phyloP scores from a whole-genome alignment of 176 grass and related monocot genomes.

The Zea luxurians region DNA sequence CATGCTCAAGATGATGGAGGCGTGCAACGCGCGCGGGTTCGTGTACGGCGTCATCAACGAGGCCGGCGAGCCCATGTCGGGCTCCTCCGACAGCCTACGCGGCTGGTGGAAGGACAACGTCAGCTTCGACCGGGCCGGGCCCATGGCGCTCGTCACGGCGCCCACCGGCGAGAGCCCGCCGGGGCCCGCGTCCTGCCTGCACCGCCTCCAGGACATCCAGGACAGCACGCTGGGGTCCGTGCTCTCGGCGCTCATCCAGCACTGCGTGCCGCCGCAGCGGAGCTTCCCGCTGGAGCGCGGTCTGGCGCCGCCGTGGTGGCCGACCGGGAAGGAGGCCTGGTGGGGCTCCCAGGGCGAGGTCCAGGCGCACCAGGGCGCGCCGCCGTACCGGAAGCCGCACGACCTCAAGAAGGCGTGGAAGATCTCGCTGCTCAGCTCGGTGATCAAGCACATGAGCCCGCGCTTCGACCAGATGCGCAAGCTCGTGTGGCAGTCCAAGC shows the following conservation, averaged over 20 bases:
- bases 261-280: conserved; percentile 69
- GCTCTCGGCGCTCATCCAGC: conserved; percentile 70
- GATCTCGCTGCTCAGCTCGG: conserved; percentile 57
- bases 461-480: conserved; percentile 57
- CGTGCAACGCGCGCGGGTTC: conserved; percentile 76
- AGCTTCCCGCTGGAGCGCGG: conserved; percentile 64
- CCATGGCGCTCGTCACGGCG: conserved; percentile 30
- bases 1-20: conserved; percentile 84
- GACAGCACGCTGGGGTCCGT: conserved; percentile 68
- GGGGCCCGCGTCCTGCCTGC: conserved; percentile 17
- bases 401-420: conserved; percentile 92
- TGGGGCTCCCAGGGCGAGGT: conserved; percentile 67
- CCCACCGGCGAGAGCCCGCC: not conserved
- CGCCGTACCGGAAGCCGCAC: conserved; percentile 80
- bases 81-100: conserved; percentile 70
- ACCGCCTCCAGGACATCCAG: conserved; percentile 56
- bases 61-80: conserved; percentile 56
- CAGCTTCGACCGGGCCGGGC: conserved; percentile 60
- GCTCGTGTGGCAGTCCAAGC: conserved; percentile 73
- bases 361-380: conserved; percentile 51
- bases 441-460: conserved; percentile 86
- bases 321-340: conserved; percentile 64
- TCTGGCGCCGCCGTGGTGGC: conserved; percentile 72
- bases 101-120: conserved; percentile 75
- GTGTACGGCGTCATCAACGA: conserved; percentile 77